A percentile compares a stretch with the other conserved stretches of the same genome.
Evolutionary conservation across 2,329 filamentous ascomycete genomes (phyloP).

Genomic region (Epichloe gansuensis): DNA sequence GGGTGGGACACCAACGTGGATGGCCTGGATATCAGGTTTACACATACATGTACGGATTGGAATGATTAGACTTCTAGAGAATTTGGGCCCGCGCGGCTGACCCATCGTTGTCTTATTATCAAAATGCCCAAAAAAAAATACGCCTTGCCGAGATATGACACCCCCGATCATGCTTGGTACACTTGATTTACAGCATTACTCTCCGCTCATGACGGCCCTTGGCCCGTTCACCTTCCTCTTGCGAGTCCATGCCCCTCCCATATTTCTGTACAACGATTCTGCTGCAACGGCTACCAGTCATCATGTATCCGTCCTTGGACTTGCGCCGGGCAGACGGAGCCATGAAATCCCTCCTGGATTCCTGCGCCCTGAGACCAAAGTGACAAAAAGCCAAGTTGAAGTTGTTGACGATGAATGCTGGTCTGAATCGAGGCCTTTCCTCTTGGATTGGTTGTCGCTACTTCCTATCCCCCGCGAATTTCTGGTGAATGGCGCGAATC

Average conservation of each 20-base stretch:
- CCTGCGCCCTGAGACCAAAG: too few species aligned
- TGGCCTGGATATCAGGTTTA: too few species aligned
- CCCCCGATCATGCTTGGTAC: constrained; percentile 3
- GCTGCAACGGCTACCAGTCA: background rate
- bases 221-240: background rate
- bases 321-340: too few species aligned
- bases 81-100: too few species aligned
- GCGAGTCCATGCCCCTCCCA: background rate
- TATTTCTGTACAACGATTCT: background rate
- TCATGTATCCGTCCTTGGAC: too few species aligned
- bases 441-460: constrained; percentile 2
- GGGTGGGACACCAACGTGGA: background rate
- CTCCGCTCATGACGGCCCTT: background rate
- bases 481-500: constrained; percentile 52
- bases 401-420: too few species aligned
- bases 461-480: constrained; percentile 30
- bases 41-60: too few species aligned
- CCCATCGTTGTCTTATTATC: background rate
- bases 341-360: too few species aligned
- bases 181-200: constrained; percentile 1
- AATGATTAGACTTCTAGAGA: too few species aligned
- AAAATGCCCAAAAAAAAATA: background rate
- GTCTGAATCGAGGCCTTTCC: background rate
- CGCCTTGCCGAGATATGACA: background rate
- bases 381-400: background rate